phyloP scores from a whole-genome alignment of 371 early-diverging fungal species.

The Circinella umbellata region DNA sequence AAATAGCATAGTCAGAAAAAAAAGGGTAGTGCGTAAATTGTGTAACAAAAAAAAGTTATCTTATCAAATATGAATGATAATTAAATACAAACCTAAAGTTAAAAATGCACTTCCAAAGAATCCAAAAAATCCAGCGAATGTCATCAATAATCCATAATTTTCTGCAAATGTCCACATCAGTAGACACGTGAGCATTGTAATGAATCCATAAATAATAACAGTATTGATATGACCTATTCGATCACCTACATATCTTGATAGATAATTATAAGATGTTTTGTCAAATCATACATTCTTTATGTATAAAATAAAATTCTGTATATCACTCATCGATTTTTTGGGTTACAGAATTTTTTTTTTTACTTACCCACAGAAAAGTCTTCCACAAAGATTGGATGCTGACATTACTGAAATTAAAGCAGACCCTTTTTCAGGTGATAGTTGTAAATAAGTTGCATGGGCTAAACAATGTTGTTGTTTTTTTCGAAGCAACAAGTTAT shows the following conservation, averaged over 20 bases:
- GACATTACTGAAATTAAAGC: slow-evolving; percentile 32
- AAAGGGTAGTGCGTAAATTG: too few species aligned
- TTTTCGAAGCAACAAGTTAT: too few species aligned
- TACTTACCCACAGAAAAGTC: slow-evolving; percentile 39
- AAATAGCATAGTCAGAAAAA: neutral
- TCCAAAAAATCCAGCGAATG: slow-evolving; percentile 29
- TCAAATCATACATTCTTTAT: neutral
- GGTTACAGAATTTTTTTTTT: neutral
- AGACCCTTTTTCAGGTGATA: slow-evolving; percentile 23
- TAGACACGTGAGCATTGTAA: slow-evolving; percentile 7
- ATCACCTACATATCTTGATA: slow-evolving; percentile 12
- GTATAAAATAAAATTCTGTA: too few species aligned
- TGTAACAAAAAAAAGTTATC: too few species aligned
- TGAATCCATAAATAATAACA: slow-evolving; percentile 4
- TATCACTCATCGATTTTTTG: too few species aligned
- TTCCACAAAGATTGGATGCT: slow-evolving; percentile 53
- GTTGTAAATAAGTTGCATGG: slow-evolving; percentile 20
- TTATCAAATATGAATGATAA: too few species aligned
- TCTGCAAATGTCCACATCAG: slow-evolving; percentile 38
- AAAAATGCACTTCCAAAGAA: slow-evolving; percentile 29
- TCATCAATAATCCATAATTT: slow-evolving; percentile 25
- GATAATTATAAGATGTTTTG: neutral
- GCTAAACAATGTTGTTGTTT: slow-evolving; percentile 9
- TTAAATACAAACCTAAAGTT: slow-evolving; percentile 4
- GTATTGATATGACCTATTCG: slow-evolving; percentile 20